Evolutionary conservation across 805 yeast genomes (phyloP).

Genomic region (Candida oleophila): DNA sequence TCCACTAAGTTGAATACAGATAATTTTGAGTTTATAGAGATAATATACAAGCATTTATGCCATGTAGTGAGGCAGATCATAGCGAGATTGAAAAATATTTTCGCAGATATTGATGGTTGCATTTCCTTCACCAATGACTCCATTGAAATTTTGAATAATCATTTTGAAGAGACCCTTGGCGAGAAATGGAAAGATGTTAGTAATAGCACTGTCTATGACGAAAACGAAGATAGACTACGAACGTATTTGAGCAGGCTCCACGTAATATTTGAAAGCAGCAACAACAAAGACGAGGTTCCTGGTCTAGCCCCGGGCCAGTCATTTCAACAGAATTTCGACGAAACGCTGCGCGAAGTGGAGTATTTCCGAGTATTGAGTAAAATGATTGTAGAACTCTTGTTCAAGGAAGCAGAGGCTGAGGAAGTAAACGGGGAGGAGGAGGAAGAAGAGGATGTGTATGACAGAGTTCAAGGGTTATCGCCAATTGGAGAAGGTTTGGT

Average conservation of each 20-base stretch:
- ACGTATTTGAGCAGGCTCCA: background rate
- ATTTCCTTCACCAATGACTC: background rate
- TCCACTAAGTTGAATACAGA: constrained; percentile 28
- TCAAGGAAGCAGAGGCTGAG: constrained; percentile 6
- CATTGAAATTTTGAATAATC: background rate
- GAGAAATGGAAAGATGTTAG: background rate
- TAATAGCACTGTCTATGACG: background rate
- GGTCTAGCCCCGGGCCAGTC: background rate
- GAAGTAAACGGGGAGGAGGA: background rate
- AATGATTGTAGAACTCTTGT: constrained; percentile 18
- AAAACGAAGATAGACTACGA: background rate
- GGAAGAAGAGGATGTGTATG: constrained; percentile 4
- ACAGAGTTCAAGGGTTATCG: constrained; percentile 8
- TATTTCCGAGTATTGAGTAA: constrained; percentile 24
- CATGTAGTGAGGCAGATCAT: constrained; percentile 24
- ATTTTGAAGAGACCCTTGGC: background rate
- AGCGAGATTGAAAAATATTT: constrained; percentile 13
- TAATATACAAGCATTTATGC: constrained; percentile 23
- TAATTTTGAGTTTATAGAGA: constrained; percentile 26
- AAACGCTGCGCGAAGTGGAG: background rate
- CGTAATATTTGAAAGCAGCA: background rate
- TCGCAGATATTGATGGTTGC: background rate
- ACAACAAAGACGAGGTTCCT: background rate
- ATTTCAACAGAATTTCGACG: background rate
- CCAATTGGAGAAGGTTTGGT: constrained; percentile 14